Evolutionary conservation across 2,329 filamentous ascomycete species (phyloP), one percentile per base, ranked within the genome.

Genomic region (Alternaria alternata): DNA sequence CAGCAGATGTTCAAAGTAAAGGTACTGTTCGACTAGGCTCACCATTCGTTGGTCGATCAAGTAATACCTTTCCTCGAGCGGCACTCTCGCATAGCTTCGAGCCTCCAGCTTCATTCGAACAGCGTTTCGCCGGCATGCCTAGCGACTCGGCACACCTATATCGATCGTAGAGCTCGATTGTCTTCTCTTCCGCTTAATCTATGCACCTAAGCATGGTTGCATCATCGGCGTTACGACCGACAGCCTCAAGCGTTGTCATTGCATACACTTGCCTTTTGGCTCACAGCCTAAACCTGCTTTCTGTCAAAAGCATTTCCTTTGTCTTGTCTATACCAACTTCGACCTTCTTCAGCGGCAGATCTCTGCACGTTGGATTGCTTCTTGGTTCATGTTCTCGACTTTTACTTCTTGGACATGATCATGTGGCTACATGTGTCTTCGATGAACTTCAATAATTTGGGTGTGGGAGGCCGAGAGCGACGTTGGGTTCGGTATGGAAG

Each of bases 1-100:
- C 64, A 42, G 59, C 54, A 16, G 62, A 73, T 22, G 46, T 60
- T 5, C 70, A 69, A 34, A 75, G 74, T n/a, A 79, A 81, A 59
- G 76, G 76, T 3, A 78, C 79, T 1, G 76, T 79, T 43, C 80
- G 82, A 36, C 76, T 84, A 2, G 81, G 82, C 7, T 84, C 82
- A 42, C 82, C 82, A 1, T 84, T 84, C 61, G 75, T 75, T 39
- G 78, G 79, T 54, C 74, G 76, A 26, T 69, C 80, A 7, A 75
- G 68, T 52, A 82, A 82, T 62, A 84, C 82, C 5, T 84, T 84
- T 61, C 82, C 82, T 16, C 79, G 82, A 51, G 78, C 78, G 58
- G 78, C 74, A 26, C 72, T 74, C 7, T 73, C 76, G 14, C 74
- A 76, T 51, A 71, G 73, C 49, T 79, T 80, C 41, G 77, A 80